Base-by-base conservation (phyloP, 2,329 filamentous ascomycete species). In the Venturiaceae sp. region DNA sequence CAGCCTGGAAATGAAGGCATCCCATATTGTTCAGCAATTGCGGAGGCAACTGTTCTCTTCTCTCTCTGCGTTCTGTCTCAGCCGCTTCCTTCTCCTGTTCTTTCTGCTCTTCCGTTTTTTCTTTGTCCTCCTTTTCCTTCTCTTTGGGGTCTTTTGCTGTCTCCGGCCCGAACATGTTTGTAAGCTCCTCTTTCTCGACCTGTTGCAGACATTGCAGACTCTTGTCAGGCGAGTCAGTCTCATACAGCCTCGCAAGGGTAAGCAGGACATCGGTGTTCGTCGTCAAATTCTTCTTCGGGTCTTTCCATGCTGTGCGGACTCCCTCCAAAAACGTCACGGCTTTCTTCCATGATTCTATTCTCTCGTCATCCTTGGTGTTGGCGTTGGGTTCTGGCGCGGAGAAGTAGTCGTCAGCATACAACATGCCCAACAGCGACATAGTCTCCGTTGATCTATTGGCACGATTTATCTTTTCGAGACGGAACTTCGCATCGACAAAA, bases 1-100 rank as follows among this genome's bases (percentile, higher is more conserved):
- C 91, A 2, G 85, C 81, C 68, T 96, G 91, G 64, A 90, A 96
- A 64, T 95, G 84, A 74, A 97, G 97, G 72, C 92, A 96, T 5
- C 90, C 94, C 69, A 97, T 95, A 70, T 99, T 99, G 78, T 97
- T 99, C 46, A 99, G 80, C 2, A 97, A 79, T 67, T 96, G 91
- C 3, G 94, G 94, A 1, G 92, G 89, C 1, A 99, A 77, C 60
- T 87, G 80, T 68, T 92, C 88, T 57, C 91, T n/a, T n/a, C n/a
- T n/a, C n/a, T n/a, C n/a, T n/a, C n/a, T n/a, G n/a, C n/a, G n/a
- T n/a, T n/a, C n/a, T n/a, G n/a, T 50, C 14, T 4, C 14, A n/a
- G 44, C 44, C 2, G 3, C 77, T 50, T 36, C 68, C 66, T 41
- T 68, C 66, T 23, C 44, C 26, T 23, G 23, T 16, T n/a, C n/a